These are phyloP conservation scores for Verticillium nonalfalfae DNA, from an alignment of 2,329 filamentous ascomycete species.

Conservation along the genomic window DNA sequence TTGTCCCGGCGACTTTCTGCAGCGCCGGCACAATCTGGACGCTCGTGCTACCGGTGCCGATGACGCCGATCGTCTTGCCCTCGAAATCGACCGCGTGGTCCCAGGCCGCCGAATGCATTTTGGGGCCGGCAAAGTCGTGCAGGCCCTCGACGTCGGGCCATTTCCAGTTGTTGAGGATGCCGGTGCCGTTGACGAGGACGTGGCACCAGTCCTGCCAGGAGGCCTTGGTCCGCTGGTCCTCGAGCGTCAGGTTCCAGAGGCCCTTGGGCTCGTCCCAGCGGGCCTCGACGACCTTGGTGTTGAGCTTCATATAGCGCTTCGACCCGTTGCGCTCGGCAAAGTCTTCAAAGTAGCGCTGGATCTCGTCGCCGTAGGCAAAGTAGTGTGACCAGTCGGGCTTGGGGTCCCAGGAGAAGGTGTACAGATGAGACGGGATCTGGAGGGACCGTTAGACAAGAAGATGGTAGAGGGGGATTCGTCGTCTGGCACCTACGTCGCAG, in stretches of 20 bases:
- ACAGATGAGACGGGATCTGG: conserved; percentile 9
- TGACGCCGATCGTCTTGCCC: conserved; percentile 40
- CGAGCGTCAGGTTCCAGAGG: conserved; percentile 25
- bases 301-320: conserved; percentile 34
- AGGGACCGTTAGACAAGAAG: not conserved
- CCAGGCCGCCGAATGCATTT: conserved; percentile 50
- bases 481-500: conserved; percentile 9
- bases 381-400: conserved; percentile 22
- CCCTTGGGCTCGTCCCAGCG: conserved; percentile 34
- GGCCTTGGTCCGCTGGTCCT: conserved; percentile 15
- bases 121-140: conserved; percentile 38
- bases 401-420: conserved; percentile 16
- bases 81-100: conserved; percentile 35
- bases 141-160: conserved; percentile 47
- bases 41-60: conserved; percentile 44
- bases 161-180: conserved; percentile 43
- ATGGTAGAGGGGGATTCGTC: not conserved
- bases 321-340: conserved; percentile 22
- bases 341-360: conserved; percentile 23
- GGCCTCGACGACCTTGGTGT: conserved; percentile 32
- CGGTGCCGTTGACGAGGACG: conserved; percentile 39
- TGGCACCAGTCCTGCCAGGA: conserved; percentile 32
- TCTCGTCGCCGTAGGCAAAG: conserved; percentile 19
- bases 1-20: conserved; percentile 17
- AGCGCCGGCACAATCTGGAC: conserved; percentile 43